phyloP scores from a whole-genome alignment of 2,329 filamentous ascomycete species.

The Nothomitra cinnamomea region DNA sequence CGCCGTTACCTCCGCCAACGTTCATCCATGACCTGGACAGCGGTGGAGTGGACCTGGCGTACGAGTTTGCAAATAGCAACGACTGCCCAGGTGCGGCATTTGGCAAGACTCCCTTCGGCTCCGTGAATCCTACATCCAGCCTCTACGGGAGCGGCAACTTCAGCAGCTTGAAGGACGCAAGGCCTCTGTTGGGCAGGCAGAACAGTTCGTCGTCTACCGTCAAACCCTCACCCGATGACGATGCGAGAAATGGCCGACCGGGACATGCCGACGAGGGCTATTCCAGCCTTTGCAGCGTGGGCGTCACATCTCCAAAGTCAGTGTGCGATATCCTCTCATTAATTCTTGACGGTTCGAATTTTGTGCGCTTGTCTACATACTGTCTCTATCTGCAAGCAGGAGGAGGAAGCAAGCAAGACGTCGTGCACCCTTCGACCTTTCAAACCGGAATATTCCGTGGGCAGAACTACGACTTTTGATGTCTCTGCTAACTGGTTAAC shows the following conservation, averaged over 20 bases:
- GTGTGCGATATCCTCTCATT: neutral
- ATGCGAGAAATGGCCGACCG: neutral
- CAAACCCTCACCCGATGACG: too few species aligned
- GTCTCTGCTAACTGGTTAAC: neutral
- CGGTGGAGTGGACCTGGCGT: slow-evolving; percentile 37
- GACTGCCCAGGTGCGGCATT: slow-evolving; percentile 19
- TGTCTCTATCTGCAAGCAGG: too few species aligned
- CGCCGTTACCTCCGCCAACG: slow-evolving; percentile 46
- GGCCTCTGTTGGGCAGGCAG: neutral
- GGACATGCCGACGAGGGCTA: slow-evolving; percentile 4
- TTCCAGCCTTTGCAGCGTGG: neutral
- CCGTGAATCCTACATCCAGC: slow-evolving; percentile 32
- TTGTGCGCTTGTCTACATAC: neutral
- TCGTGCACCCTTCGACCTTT: neutral
- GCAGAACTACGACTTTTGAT: neutral
- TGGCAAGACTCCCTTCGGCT: slow-evolving; percentile 23
- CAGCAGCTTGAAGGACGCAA: too few species aligned
- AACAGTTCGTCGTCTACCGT: neutral
- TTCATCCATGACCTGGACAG: slow-evolving; percentile 37
- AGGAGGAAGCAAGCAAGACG: neutral
- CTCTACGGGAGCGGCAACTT: slow-evolving; percentile 25
- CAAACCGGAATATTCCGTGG: neutral
- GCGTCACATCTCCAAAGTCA: neutral
- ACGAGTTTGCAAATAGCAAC: slow-evolving; percentile 39
- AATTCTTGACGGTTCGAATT: neutral